Percentiles rank a stretch among this genome's conserved stretches.
phyloP scores from a whole-genome alignment of 2,329 filamentous ascomycete species.

The Aspergillus tubingensis region DNA sequence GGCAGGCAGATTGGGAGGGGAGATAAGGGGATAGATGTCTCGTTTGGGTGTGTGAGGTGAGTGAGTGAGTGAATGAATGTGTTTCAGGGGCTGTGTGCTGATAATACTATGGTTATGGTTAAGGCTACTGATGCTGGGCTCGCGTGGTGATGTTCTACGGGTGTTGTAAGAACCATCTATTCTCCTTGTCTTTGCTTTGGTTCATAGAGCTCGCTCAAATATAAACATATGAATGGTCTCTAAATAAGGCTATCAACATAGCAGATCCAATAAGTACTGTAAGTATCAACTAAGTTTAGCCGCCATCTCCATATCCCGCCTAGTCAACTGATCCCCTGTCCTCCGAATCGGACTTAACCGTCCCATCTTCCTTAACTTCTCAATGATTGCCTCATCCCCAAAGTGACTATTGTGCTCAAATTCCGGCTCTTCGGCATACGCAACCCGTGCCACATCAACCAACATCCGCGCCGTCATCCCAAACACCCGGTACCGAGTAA shows the following conservation, averaged over 20 bases:
- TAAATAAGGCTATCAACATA: background rate
- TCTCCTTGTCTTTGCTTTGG: background rate
- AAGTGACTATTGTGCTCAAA: slow-evolving; percentile 72
- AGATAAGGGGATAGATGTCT: too few species aligned
- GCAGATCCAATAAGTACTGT: background rate
- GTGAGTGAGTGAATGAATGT: background rate
- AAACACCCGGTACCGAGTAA: slow-evolving; percentile 77
- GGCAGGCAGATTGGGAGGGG: background rate
- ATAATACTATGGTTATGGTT: background rate
- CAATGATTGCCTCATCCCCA: slow-evolving; percentile 68
- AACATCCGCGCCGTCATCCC: slow-evolving; percentile 92
- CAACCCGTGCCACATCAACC: slow-evolving; percentile 82
- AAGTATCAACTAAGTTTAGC: slow-evolving; percentile 24
- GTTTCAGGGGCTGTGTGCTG: background rate
- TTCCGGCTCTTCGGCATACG: slow-evolving; percentile 78
- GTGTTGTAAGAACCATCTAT: background rate
- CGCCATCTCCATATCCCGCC: slow-evolving; percentile 53
- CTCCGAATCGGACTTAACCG: slow-evolving; percentile 55
- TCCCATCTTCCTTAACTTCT: slow-evolving; percentile 56
- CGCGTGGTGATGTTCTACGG: background rate
- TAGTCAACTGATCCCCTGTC: slow-evolving; percentile 55
- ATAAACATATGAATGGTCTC: too few species aligned
- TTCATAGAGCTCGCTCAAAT: too few species aligned
- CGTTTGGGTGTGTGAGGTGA: background rate
- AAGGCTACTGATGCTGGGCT: background rate